Percentiles rank a stretch among this genome's conserved stretches.
These are phyloP conservation scores for Chondrus crispus DNA, from an alignment of 23 red algal genomes.

Conservation along the genomic window DNA sequence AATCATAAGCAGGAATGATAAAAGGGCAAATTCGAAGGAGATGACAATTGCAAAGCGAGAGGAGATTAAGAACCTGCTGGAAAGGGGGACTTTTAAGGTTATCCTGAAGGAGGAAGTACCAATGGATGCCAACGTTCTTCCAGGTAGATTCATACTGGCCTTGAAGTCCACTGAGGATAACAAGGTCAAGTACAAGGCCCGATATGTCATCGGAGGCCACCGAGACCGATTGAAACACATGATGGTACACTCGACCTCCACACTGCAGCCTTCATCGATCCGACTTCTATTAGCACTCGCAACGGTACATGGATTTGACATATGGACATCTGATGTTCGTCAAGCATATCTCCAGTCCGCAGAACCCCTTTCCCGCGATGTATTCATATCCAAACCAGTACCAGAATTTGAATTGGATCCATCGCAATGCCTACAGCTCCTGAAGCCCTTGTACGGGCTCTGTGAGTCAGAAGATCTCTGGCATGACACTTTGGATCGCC, in stretches of 20 bases:
- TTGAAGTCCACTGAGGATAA: not conserved
- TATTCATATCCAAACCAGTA: not conserved
- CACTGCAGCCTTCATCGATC: not conserved
- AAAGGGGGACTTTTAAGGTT: slow-evolving; percentile 17
- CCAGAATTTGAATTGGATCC: not conserved
- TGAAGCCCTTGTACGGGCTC: not conserved
- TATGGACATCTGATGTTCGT: slow-evolving; percentile 6
- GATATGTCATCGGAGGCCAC: not conserved
- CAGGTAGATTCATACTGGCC: not conserved
- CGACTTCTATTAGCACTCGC: not conserved
- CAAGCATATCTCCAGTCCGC: not conserved
- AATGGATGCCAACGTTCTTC: not conserved
- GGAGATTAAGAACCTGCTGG: not conserved
- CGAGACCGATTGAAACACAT: not conserved
- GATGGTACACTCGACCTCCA: not conserved
- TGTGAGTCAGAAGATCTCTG: not conserved
- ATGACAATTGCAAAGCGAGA: not conserved
- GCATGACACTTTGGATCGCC: not conserved
- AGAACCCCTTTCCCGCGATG: not conserved
- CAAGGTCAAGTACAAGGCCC: not conserved
- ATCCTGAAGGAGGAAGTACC: slow-evolving; percentile 8
- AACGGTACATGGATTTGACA: not conserved
- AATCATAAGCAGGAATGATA: not conserved
- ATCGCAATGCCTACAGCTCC: not conserved
- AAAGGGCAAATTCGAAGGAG: not conserved